Base-by-base conservation (phyloP, 2,329 filamentous ascomycete genomes). In the Alternaria sp. region DNA sequence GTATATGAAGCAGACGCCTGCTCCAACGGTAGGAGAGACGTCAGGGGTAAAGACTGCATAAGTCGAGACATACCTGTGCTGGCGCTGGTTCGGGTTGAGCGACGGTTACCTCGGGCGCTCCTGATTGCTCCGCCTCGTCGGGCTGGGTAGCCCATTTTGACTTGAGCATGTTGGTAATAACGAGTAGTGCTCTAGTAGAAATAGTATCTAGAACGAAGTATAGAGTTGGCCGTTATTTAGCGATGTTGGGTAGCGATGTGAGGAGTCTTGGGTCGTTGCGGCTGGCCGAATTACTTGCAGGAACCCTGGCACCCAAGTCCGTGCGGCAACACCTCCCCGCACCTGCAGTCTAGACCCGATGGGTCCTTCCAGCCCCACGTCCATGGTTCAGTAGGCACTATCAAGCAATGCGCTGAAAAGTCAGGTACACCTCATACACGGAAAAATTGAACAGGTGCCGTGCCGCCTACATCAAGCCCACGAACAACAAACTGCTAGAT, bases 61-160 rank as follows among this genome's bases (percentile, higher is more conserved):
- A 18, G 23, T 14, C 3, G 3, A 59, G 3, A 59, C 60, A 43
- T 62, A 63, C 56, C 26, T 50, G n/a, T 46, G 66, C 66, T 58
- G 66, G 45, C 50, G 68, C 59, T 55, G 61, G 28, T 25, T 60
- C 51, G 37, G 62, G 45, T 10, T 55, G 46, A 18, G 56, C 53
- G 26, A 61, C 53, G 7, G 33, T 58, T 26, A 45, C 49, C 23
- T 45, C 55, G 26, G 51, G 44, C 26, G 58, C 50, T 60, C 61
- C 15, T 46, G 44, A 15, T 7, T 20, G 69, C 61, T 49, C 53
- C 10, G 61, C 51, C 43, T 61, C 30, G 30, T 64, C 67, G 43
- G 67, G 25, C 61, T 73, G 68, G 18, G 73, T 68, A 3, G 77
- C 77, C 77, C 77, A 79, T 68, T 64, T 70, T 46, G 77, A 79